A percentile compares a stretch with the other conserved stretches of the same genome.
phyloP scores from a whole-genome alignment of 1,139 yeast species.

The Debaryomyces psychrophilus region DNA sequence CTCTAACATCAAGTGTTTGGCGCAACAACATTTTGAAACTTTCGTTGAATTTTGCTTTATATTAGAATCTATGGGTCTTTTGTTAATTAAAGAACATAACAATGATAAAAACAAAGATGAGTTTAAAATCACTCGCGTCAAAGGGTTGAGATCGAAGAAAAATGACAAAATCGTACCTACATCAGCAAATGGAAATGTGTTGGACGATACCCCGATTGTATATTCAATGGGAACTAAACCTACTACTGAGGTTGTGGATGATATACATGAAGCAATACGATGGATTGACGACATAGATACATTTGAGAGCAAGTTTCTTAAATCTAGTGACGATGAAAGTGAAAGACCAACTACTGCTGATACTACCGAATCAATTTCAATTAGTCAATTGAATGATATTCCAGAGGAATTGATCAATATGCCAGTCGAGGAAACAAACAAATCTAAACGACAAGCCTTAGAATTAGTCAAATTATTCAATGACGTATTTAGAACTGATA shows the following conservation, averaged over 20 bases:
- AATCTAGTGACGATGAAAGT: conserved; percentile 8
- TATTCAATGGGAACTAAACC: conserved; percentile 21
- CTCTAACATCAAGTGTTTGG: conserved; percentile 23
- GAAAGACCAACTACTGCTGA: conserved; percentile 18
- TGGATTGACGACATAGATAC: conserved; percentile 35
- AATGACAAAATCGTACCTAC: conserved; percentile 24
- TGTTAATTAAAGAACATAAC: conserved; percentile 49
- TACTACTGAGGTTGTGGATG: conserved; percentile 33
- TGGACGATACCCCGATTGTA: conserved; percentile 15
- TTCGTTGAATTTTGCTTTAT: conserved; percentile 57
- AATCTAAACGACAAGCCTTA: conserved; percentile 21
- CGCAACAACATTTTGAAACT: conserved; percentile 28
- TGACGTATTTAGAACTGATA: conserved; percentile 22
- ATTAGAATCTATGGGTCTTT: conserved; percentile 78
- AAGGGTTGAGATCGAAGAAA: conserved; percentile 60
- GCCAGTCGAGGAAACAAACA: conserved; percentile 15
- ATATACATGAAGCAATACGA: conserved; percentile 27
- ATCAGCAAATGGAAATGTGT: conserved; percentile 22
- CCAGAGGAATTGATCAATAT: conserved; percentile 14
- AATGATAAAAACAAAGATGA: conserved; percentile 27
- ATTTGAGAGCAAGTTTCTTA: background rate
- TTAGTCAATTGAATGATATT: conserved; percentile 14
- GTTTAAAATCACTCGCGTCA: conserved; percentile 62
- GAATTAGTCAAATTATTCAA: conserved; percentile 24
- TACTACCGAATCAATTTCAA: conserved; percentile 16